A percentile compares a stretch with the other conserved stretches of the same genome.
These are phyloP conservation scores for Russula lepida DNA, from an alignment of 768 basidiomycete species.

Conservation along the genomic window DNA sequence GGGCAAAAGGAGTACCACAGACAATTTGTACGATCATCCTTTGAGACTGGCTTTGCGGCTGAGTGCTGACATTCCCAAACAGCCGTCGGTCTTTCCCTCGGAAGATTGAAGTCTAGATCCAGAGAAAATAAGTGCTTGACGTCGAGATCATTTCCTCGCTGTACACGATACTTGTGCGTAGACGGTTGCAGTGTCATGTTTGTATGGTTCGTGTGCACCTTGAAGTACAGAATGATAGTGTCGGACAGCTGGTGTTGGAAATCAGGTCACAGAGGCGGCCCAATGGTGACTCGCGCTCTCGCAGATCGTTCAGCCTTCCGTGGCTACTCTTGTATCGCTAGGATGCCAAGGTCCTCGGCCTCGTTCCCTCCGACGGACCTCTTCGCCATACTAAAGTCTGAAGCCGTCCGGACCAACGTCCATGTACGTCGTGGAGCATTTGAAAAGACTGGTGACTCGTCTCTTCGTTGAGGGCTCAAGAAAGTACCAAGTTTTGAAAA, in stretches of 20 bases:
- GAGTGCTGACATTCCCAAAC: neutral
- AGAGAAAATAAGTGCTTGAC: neutral
- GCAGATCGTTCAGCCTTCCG: too few relatives aligned
- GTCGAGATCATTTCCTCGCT: neutral
- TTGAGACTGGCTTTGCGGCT: neutral
- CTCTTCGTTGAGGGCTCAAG: slow-evolving; percentile 64
- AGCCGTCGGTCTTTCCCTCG: neutral
- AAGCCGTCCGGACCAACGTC: slow-evolving; percentile 91
- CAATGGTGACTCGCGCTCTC: too few relatives aligned
- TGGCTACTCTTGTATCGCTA: too few relatives aligned
- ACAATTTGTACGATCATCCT: slow-evolving; percentile 22
- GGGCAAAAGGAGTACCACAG: slow-evolving; percentile 28
- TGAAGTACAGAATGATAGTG: too few relatives aligned
- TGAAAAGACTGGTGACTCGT: slow-evolving; percentile 70
- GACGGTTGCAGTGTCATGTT: neutral
- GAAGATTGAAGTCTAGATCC: neutral
- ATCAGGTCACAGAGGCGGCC: too few relatives aligned
- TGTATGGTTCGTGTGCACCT: neutral
- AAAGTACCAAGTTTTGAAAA: slow-evolving; percentile 41
- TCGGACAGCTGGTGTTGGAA: too few relatives aligned
- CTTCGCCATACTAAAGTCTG: slow-evolving; percentile 81
- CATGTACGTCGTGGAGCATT: slow-evolving; percentile 79
- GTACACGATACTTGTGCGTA: neutral
- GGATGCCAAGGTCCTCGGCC: too few relatives aligned
- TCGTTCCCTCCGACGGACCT: slow-evolving; percentile 63